Conservation (phyloP, 495 filamentous ascomycete species). For the Penicillium manginii region DNA sequence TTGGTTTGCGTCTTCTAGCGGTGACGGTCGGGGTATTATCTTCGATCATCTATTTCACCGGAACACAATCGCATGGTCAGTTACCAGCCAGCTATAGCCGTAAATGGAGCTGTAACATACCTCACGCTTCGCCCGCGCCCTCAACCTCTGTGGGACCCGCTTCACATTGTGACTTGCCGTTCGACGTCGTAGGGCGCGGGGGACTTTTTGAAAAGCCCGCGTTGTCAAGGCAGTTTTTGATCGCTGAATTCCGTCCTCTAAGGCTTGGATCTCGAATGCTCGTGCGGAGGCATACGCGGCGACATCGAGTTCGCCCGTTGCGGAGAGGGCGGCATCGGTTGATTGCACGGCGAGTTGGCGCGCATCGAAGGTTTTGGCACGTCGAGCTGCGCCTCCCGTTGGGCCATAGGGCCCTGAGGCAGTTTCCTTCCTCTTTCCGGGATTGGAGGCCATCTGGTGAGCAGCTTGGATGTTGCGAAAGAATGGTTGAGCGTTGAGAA, state of each 20-base stretch:
- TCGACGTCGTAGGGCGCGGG: conserved; percentile 77
- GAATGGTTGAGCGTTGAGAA: conserved; percentile 7
- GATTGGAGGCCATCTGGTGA: conserved; percentile 41
- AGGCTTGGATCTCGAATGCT: conserved; percentile 83
- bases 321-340: conserved; percentile 67
- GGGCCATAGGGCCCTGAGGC: conserved; percentile 23
- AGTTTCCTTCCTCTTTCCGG: conserved; percentile 40
- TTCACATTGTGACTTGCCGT: conserved; percentile 96
- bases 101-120: conserved; percentile 37
- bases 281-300: conserved; percentile 79
- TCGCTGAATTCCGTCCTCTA: conserved; percentile 76
- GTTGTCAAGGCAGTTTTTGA: conserved; percentile 68
- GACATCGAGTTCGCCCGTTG: conserved; percentile 78
- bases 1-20: conserved; percentile 69
- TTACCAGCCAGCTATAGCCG: not conserved
- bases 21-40: conserved; percentile 90
- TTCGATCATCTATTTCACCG: conserved; percentile 63
- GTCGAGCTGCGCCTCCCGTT: conserved; percentile 44
- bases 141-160: conserved; percentile 79
- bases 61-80: not conserved
- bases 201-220: conserved; percentile 88
- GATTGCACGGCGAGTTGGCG: conserved; percentile 75
- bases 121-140: conserved; percentile 71
- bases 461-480: conserved; percentile 10
- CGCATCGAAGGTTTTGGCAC: conserved; percentile 68